A percentile compares a stretch with the other conserved stretches of the same genome.
Evolutionary conservation across 345 rosid genomes (phyloP).

Genomic region (Capsella bursapastoris): DNA sequence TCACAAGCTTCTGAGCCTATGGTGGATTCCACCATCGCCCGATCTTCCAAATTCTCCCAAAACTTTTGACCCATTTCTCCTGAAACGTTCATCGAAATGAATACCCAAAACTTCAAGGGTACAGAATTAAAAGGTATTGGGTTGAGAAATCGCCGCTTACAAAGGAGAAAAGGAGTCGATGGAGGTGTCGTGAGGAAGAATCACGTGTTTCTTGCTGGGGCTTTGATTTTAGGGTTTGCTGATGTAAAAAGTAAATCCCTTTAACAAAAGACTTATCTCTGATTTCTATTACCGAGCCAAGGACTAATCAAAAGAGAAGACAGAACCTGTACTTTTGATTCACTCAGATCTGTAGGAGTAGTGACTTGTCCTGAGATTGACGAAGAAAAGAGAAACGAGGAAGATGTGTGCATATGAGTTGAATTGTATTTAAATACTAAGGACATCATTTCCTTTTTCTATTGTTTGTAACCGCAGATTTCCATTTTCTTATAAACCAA

Average conservation of each 20-base stretch:
- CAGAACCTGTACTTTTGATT: background rate
- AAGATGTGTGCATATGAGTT: background rate
- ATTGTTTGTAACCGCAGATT: background rate
- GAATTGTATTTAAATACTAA: background rate
- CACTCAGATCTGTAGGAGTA: conserved; percentile 28
- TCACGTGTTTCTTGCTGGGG: conserved; percentile 42
- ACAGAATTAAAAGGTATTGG: background rate
- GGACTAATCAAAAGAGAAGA: conserved; percentile 8
- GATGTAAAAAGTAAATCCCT: background rate
- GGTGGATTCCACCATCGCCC: conserved; percentile 72
- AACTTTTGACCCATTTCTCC: conserved; percentile 68
- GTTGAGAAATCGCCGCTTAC: conserved; percentile 19
- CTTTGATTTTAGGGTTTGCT: conserved; percentile 32
- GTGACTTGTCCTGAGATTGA: conserved; percentile 29
- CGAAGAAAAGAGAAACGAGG: conserved; percentile 8
- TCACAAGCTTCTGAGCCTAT: conserved; percentile 79
- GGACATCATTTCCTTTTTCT: background rate
- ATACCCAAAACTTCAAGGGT: background rate
- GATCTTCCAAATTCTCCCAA: conserved; percentile 71
- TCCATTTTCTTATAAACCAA: background rate
- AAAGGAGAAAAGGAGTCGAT: background rate
- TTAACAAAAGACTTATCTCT: background rate
- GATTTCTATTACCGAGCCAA: background rate
- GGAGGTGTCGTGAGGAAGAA: conserved; percentile 22
- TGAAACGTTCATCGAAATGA: conserved; percentile 10